Evolutionary conservation across 192 early-diverging fungal species (phyloP).

Genomic region (Mortierella claussenii): DNA sequence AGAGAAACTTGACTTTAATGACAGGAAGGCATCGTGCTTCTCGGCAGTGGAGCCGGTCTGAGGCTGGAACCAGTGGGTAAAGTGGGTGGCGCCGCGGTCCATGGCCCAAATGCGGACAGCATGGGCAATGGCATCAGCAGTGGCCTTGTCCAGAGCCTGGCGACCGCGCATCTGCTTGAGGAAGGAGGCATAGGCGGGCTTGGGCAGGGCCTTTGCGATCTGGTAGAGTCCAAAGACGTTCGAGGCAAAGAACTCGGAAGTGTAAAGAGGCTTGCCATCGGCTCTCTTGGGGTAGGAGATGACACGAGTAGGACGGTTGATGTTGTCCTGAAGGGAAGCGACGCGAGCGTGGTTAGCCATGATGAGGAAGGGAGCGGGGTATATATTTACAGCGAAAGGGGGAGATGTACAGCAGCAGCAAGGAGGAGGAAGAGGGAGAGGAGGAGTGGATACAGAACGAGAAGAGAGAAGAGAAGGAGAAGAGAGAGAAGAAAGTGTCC

Average conservation of each 20-base stretch:
- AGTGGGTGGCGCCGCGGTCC: conserved; percentile 97
- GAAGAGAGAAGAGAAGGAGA: not conserved
- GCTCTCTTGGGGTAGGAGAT: conserved; percentile 78
- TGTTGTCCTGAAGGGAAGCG: conserved; percentile 60
- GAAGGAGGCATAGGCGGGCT: conserved; percentile 94
- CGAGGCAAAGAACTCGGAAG: conserved; percentile 92
- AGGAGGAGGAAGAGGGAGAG: not conserved
- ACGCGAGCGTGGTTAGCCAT: conserved; percentile 59
- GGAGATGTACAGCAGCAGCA: conserved; percentile 4
- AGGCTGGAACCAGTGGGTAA: conserved; percentile 99
- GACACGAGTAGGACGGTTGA: conserved; percentile 73
- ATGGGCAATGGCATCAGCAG: conserved; percentile 99
- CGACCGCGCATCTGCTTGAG: conserved; percentile 93
- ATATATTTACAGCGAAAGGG: conserved; percentile 24
- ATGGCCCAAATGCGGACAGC: conserved; percentile 98
- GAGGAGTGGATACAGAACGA: not conserved
- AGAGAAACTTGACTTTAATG: conserved; percentile 85
- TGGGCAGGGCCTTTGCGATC: conserved; percentile 91
- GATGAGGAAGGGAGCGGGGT: conserved; percentile 23
- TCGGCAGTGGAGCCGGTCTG: conserved; percentile 98
- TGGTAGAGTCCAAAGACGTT: conserved; percentile 95
- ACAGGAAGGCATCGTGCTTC: conserved; percentile 99
- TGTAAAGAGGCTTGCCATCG: conserved; percentile 78
- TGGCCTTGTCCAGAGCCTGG: conserved; percentile 89
- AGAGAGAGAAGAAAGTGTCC: not conserved